Conservation (phyloP, 2,329 filamentous ascomycete genomes). For the Cladophialophora exuberans region DNA sequence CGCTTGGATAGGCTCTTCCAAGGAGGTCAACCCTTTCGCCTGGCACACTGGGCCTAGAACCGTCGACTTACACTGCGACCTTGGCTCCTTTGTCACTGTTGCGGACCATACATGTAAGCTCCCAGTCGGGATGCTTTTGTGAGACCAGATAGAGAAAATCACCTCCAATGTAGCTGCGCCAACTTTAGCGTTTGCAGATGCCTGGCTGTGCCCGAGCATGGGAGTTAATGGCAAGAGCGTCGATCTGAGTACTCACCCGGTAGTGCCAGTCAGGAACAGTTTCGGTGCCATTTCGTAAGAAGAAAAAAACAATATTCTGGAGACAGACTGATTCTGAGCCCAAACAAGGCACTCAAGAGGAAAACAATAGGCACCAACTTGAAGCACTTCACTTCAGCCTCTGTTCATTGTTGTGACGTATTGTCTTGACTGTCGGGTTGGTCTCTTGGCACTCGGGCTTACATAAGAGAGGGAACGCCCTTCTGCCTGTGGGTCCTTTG, state of each 20-base stretch:
- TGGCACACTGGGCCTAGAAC: neutral
- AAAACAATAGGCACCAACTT: no score
- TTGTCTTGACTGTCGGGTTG: no score
- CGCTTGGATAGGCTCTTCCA: constrained; percentile 41
- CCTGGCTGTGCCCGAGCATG: neutral
- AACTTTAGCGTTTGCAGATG: neutral
- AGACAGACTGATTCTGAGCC: neutral
- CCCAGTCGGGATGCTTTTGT: constrained; percentile 52
- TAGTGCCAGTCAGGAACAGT: constrained; percentile 11
- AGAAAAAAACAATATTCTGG: neutral
- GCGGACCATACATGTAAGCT: constrained; percentile 49
- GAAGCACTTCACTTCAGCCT: no score
- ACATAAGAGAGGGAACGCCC: no score
- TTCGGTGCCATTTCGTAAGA: constrained; percentile 13
- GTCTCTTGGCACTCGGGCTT: no score
- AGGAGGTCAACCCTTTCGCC: neutral
- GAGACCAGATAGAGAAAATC: constrained; percentile 52
- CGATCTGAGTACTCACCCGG: neutral
- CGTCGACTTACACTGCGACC: constrained; percentile 35
- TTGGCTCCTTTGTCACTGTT: constrained; percentile 47
- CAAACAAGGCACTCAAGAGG: no score
- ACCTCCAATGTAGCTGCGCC: constrained; percentile 54
- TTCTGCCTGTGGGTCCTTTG: no score
- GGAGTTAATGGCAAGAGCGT: neutral
- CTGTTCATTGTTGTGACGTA: no score